These are phyloP conservation scores for Globisporangium echinulatum DNA, from an alignment of 352 stramenopile genomes.

Conservation along the genomic window DNA sequence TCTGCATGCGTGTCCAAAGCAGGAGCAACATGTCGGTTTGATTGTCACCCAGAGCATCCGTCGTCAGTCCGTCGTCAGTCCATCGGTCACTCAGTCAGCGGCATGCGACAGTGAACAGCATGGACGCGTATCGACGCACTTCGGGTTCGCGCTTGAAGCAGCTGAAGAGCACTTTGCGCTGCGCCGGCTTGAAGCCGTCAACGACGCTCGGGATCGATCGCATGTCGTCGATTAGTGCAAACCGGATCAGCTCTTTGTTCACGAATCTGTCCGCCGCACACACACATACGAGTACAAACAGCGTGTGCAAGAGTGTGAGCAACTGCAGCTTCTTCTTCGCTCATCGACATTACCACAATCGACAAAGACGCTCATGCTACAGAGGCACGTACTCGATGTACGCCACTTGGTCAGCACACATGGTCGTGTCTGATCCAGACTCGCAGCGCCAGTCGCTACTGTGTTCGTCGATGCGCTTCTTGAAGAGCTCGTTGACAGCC, in stretches of 20 bases:
- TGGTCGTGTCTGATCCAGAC: conserved; percentile 79
- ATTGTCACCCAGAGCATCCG: too few relatives aligned
- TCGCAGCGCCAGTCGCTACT: conserved; percentile 91
- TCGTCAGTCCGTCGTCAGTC: too few relatives aligned
- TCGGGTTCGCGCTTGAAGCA: conserved; percentile 98
- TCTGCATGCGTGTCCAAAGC: too few relatives aligned
- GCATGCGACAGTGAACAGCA: too few relatives aligned
- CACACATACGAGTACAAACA: conserved; percentile 3
- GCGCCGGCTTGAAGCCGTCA: conserved; percentile 97
- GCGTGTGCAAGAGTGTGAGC: conserved; percentile 10
- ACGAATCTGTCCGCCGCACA: conserved; percentile 76
- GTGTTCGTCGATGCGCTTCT: conserved; percentile 93
- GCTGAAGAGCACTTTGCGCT: conserved; percentile 97
- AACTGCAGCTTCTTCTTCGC: not conserved
- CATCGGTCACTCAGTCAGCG: conserved; percentile 1
- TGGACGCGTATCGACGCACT: conserved; percentile 39
- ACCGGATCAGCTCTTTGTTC: conserved; percentile 98
- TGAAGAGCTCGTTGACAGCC: conserved; percentile 97
- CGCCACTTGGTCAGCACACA: conserved; percentile 87
- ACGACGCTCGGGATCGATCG: conserved; percentile 94
- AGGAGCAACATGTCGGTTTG: too few relatives aligned
- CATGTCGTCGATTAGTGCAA: conserved; percentile 97
- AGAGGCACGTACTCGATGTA: conserved; percentile 82
- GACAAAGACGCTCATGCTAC: not conserved
- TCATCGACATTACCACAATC: not conserved